Evolutionary conservation across 1,284 basidiomycete genomes (phyloP), one percentile per base, ranked within the genome.

Genomic region (Flammula alnicola): DNA sequence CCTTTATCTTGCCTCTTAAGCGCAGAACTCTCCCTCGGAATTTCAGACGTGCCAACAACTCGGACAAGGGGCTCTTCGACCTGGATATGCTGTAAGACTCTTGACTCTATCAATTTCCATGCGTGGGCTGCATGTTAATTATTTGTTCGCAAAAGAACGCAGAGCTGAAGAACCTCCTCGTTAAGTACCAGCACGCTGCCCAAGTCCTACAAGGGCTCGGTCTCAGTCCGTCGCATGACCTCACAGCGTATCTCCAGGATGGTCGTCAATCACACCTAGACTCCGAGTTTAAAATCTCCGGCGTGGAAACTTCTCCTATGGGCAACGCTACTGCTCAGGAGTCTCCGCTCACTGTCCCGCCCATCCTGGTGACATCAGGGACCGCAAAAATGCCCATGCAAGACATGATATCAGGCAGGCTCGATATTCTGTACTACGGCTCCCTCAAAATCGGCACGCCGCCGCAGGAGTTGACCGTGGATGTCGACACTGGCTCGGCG

Each of bases 401-500:
- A 17, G 79, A 80, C 60, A 60, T 70, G 52, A 59, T 73, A 42
- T 58, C 63, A 25, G 63, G 63, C 23, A 53, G 58, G 22, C 14
- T 75, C 31, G 79, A 84, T 54, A 48, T 79, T 41, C 62, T 81
- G 29, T 85, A 84, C 61, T 81, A 77, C 44, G 83, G 79, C 2
- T 52, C 64, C 1, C 47, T 80, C 29, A 9, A 52, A 9, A 68
- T 85, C 42, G 83, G 82, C 11, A 78, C 78, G 12, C 74, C 75
- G 2, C 49, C 63, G 3, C 79, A 81, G 57, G 36, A 45, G 20
- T 55, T 83, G 14, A 66, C 70, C 1, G 70, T 83, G 19, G 77
- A 81, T 58, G 64, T 83, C 53, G 82, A 85, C 59, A 84, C 82
- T 2, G 83, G 83, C 39, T 83, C 80, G 3, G 73, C 82, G 20